phyloP scores from a whole-genome alignment of 2,329 filamentous ascomycete species.

The Calonectria fujianensis region DNA sequence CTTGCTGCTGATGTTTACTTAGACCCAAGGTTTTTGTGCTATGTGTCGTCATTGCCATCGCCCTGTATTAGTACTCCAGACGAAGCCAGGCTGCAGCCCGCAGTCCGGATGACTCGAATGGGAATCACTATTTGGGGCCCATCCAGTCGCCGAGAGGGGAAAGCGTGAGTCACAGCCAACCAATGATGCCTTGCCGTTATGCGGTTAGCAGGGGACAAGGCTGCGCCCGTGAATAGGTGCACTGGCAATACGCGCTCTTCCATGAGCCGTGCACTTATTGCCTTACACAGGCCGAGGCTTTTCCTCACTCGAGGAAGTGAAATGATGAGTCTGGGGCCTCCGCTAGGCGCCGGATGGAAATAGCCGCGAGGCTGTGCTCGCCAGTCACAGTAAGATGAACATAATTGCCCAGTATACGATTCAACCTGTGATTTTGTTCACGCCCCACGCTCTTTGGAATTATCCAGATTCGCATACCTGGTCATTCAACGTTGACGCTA shows the following conservation, averaged over 20 bases:
- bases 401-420: constrained; percentile 34
- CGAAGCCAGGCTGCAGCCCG: constrained; percentile 49
- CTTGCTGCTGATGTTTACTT: constrained; percentile 2
- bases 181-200: constrained; percentile 50
- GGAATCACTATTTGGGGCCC: constrained; percentile 37
- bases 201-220: constrained; percentile 49
- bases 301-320: constrained; percentile 43
- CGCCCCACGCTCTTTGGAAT: constrained; percentile 43
- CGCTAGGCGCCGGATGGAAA: constrained; percentile 36
- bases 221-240: constrained; percentile 51
- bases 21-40: constrained; percentile 5
- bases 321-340: constrained; percentile 41
- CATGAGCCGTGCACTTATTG: constrained; percentile 21
- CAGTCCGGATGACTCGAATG: constrained; percentile 50
- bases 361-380: constrained; percentile 46
- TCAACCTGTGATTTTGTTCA: constrained; percentile 51
- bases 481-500: constrained; percentile 46
- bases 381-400: constrained; percentile 31
- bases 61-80: constrained; percentile 53
- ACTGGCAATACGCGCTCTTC: constrained; percentile 38
- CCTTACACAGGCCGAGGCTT: constrained; percentile 29
- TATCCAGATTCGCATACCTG: constrained; percentile 40
- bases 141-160: constrained; percentile 34
- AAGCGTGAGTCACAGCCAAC: constrained; percentile 51
- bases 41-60: constrained; percentile 36